phyloP scores from a whole-genome alignment of 2,329 filamentous ascomycete species.

The Apiospora arundinis region DNA sequence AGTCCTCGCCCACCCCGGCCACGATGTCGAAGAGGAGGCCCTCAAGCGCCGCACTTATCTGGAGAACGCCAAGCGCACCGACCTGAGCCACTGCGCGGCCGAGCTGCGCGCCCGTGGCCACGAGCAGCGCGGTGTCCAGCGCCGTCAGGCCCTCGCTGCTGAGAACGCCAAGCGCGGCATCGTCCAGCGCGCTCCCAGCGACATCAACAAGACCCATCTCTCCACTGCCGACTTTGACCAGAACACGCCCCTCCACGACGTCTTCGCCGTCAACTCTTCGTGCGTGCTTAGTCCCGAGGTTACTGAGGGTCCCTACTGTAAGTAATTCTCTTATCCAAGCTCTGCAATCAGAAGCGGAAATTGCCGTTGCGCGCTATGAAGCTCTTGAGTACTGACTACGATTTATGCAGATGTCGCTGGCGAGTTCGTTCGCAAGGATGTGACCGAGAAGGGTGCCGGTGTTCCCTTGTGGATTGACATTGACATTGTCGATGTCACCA shows the following conservation, averaged over 20 bases:
- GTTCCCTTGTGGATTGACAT: slow-evolving; percentile 57
- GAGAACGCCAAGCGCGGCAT: slow-evolving; percentile 32
- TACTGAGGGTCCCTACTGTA: slow-evolving; percentile 60
- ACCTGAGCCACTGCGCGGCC: slow-evolving; percentile 53
- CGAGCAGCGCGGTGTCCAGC: slow-evolving; percentile 50
- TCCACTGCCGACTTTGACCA: slow-evolving; percentile 36
- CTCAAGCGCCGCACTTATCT: slow-evolving; percentile 56
- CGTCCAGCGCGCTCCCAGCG: slow-evolving; percentile 42
- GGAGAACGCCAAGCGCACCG: slow-evolving; percentile 45
- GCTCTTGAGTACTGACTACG: not conserved
- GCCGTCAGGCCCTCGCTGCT: slow-evolving; percentile 49
- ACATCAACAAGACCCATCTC: slow-evolving; percentile 41
- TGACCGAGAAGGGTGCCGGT: slow-evolving; percentile 54
- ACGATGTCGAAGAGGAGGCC: slow-evolving; percentile 54
- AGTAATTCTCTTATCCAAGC: slow-evolving; percentile 20
- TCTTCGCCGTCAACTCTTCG: slow-evolving; percentile 51
- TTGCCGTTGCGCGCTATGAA: not conserved
- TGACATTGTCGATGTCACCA: slow-evolving; percentile 60
- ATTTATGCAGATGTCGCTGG: slow-evolving; percentile 49
- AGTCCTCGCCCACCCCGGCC: slow-evolving; percentile 53
- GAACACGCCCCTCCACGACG: slow-evolving; percentile 40
- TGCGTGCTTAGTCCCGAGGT: slow-evolving; percentile 60
- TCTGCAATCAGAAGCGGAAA: not conserved
- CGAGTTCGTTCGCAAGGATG: slow-evolving; percentile 55
- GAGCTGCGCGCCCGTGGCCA: slow-evolving; percentile 55